A percentile compares a stretch with the other conserved stretches of the same genome.
phyloP scores from a whole-genome alignment of 768 basidiomycete species.

The Lactarius akahatsu region DNA sequence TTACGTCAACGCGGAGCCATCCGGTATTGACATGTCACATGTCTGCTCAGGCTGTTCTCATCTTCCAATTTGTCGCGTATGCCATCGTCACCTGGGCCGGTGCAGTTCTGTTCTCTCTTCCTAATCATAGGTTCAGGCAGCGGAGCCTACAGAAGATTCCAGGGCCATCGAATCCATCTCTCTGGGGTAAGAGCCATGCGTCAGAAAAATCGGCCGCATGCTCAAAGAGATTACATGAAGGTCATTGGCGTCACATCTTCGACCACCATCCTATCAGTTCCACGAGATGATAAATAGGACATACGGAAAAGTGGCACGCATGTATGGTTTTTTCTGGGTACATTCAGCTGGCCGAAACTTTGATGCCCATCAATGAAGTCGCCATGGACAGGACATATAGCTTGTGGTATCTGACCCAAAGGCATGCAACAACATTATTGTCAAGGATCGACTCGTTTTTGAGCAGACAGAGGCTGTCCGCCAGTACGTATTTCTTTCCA shows the following conservation, averaged over 20 bases:
- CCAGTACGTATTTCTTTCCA: neutral
- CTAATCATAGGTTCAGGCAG: neutral
- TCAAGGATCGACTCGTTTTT: constrained; percentile 4
- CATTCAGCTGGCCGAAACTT: neutral
- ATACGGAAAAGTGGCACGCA: neutral
- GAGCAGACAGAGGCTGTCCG: neutral
- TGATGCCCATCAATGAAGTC: too few species aligned
- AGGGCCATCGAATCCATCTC: neutral
- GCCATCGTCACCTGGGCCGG: neutral
- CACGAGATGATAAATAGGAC: neutral
- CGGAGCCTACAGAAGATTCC: neutral
- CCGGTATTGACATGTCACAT: neutral
- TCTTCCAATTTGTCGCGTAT: neutral
- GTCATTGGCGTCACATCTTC: neutral
- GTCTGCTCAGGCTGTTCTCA: too few species aligned
- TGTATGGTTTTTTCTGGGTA: constrained; percentile 6
- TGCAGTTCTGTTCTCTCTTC: neutral
- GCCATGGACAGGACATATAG: neutral
- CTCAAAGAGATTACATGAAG: neutral
- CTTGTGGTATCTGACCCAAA: neutral
- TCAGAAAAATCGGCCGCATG: neutral
- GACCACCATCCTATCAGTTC: neutral
- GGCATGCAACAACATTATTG: neutral
- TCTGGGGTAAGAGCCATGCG: neutral
- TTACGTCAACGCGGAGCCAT: neutral